Conservation (phyloP, 148 eudicot species). For the Heliosperma pusillum region DNA sequence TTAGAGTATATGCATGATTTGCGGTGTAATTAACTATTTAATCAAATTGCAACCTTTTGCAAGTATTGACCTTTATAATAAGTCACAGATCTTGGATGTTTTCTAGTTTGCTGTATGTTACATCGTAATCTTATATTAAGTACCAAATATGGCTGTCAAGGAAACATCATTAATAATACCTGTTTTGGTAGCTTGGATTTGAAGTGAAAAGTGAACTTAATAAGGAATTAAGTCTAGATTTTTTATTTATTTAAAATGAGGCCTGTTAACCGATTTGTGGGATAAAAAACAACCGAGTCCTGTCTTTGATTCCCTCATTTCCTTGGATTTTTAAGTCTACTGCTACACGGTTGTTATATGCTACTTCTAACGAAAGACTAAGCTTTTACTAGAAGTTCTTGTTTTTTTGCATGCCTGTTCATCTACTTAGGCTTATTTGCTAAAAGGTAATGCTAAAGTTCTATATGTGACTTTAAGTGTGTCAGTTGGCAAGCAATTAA, state of each 20-base stretch:
- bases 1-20: neutral
- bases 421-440: neutral
- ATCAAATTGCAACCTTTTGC: neutral
- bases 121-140: neutral
- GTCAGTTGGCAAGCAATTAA: neutral
- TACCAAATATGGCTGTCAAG: neutral
- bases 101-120: neutral
- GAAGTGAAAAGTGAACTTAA: neutral
- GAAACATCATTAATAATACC: neutral
- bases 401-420: neutral
- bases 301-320: neutral
- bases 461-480: neutral
- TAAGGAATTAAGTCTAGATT: neutral
- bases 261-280: neutral
- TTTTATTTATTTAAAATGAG: neutral
- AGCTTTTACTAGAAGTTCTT: neutral
- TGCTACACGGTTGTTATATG: neutral
- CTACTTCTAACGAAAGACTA: neutral
- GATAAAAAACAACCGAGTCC: too few relatives aligned
- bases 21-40: neutral
- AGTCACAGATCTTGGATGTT: neutral
- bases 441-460: neutral
- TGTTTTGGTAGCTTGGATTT: neutral
- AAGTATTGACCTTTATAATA: neutral
- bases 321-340: neutral